Percentiles rank a stretch among this genome's conserved stretches.
Evolutionary conservation across 148 eudicot species (phyloP).

Genomic region (Camellia granthamiana): DNA sequence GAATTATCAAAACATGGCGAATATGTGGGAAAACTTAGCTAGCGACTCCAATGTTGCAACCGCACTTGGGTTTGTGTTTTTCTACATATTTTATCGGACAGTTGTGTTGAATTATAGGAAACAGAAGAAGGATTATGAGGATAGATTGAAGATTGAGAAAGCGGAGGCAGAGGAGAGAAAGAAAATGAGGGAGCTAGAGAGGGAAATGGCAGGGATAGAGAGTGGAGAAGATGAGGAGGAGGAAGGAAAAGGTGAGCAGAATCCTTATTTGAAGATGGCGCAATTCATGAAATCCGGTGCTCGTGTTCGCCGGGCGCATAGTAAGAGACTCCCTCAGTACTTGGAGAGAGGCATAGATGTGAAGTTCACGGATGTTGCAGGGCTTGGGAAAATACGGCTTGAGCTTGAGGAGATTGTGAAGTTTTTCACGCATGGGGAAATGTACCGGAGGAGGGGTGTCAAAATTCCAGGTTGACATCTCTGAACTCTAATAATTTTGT

Average conservation of each 20-base stretch:
- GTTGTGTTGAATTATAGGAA: conserved; percentile 71
- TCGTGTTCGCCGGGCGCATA: conserved; percentile 67
- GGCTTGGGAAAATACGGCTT: conserved; percentile 87
- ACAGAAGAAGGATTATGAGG: conserved; percentile 89
- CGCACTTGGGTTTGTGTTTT: conserved; percentile 65
- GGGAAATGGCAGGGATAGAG: conserved; percentile 54
- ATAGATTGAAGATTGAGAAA: conserved; percentile 85
- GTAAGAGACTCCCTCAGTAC: conserved; percentile 63
- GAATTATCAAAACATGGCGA: conserved; percentile 38
- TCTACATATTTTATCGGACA: conserved; percentile 56
- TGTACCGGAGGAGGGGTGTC: conserved; percentile 90
- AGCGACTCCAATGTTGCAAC: conserved; percentile 56
- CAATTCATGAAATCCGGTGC: conserved; percentile 95
- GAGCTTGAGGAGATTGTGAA: conserved; percentile 98
- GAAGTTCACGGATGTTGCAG: conserved; percentile 95
- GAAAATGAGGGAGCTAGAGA: conserved; percentile 82
- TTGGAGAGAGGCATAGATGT: conserved; percentile 81
- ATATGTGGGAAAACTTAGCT: conserved; percentile 60
- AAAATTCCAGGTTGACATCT: conserved; percentile 71
- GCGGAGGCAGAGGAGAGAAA: conserved; percentile 91
- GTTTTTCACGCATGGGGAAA: conserved; percentile 89
- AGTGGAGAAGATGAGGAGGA: conserved; percentile 52
- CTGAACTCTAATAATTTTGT: neutral
- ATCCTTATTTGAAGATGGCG: conserved; percentile 79
- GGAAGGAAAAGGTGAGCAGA: conserved; percentile 58